Evolutionary conservation across 306 rosid genomes (phyloP), one percentile per base, ranked within the genome.

Genomic region (Boehmeria nivea): DNA sequence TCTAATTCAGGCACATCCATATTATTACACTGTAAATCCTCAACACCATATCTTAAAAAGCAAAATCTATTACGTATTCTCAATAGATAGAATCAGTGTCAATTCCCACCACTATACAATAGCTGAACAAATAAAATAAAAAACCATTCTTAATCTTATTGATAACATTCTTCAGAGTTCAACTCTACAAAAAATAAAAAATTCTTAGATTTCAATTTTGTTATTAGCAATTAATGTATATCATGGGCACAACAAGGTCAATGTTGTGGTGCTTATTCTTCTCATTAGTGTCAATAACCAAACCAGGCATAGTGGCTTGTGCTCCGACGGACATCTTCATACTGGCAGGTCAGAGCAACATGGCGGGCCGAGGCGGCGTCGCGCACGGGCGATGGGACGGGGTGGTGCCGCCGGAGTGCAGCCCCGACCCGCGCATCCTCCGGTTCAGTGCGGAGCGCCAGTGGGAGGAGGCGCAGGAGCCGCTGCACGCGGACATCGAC

Each of bases 291-390:
- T 20, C 57, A 42, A 39, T 15, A 10, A 26, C 57, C 20, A 50
- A 33, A 7, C 45, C 53, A 11, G 39, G 46, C 1, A 21, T 0
- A 12, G 58, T 49, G 14, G 49, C 25, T 13, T 12, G 33, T 13
- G 25, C 8, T 23, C 8, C 17, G 31, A 58, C 14, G 48, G 72
- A 66, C 63, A 66, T 84, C 1, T 81, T 81, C 59, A 59, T 84
- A 18, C 66, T 84, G 8, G 85, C 68, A 1, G 94, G 88, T 3
- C 88, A 81, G 53, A 84, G 94, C 76, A 84, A 84, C 81, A 84
- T 84, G 85, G 88, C 81, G 8, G 94, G 94, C 1, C 71, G 78
- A 0, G 88, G 94, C 6, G 83, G 83, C 0, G 85, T 84, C 17
- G 9, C 1, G 0, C 54, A 25, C 1, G 66, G 72, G 0, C 66